Evolutionary conservation across 805 yeast genomes (phyloP).

Genomic region (Scheffersomyces spartinae): DNA sequence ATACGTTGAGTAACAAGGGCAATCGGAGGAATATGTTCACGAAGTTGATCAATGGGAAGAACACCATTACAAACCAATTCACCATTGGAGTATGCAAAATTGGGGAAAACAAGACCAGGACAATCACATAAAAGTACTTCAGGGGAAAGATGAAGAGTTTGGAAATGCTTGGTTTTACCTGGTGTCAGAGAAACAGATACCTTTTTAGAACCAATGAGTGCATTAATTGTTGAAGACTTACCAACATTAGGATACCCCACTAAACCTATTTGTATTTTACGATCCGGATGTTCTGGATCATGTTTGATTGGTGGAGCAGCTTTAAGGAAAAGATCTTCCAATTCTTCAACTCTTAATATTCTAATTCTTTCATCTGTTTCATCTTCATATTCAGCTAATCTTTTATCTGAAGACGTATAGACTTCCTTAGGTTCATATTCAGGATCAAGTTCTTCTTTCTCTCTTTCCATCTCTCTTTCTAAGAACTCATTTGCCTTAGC

Average conservation of each 20-base stretch:
- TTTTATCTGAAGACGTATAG: conserved; percentile 14
- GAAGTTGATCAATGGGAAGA: conserved; percentile 92
- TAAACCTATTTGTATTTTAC: conserved; percentile 75
- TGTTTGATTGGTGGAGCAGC: conserved; percentile 64
- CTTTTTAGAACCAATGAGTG: conserved; percentile 89
- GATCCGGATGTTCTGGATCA: conserved; percentile 44
- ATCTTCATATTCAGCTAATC: conserved; percentile 14
- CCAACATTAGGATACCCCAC: conserved; percentile 96
- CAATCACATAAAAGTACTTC: conserved; percentile 89
- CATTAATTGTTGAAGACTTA: conserved; percentile 95
- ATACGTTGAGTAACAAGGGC: conserved; percentile 77
- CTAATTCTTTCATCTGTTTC: conserved; percentile 32
- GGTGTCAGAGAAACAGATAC: conserved; percentile 99
- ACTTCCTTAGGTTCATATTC: conserved; percentile 10
- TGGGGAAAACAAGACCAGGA: conserved; percentile 98
- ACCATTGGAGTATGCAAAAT: conserved; percentile 92
- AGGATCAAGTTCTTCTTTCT: conserved; percentile 10
- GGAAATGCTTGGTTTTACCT: conserved; percentile 98
- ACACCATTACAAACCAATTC: conserved; percentile 97
- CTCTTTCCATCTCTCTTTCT: conserved; percentile 46
- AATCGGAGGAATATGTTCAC: conserved; percentile 85
- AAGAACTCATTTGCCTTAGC: conserved; percentile 66
- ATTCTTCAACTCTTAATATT: conserved; percentile 72
- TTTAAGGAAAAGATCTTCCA: conserved; percentile 65
- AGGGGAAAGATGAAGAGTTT: conserved; percentile 78